These are phyloP conservation scores for Sporothrix phasma DNA, from an alignment of 2,329 filamentous ascomycete genomes.

Conservation along the genomic window DNA sequence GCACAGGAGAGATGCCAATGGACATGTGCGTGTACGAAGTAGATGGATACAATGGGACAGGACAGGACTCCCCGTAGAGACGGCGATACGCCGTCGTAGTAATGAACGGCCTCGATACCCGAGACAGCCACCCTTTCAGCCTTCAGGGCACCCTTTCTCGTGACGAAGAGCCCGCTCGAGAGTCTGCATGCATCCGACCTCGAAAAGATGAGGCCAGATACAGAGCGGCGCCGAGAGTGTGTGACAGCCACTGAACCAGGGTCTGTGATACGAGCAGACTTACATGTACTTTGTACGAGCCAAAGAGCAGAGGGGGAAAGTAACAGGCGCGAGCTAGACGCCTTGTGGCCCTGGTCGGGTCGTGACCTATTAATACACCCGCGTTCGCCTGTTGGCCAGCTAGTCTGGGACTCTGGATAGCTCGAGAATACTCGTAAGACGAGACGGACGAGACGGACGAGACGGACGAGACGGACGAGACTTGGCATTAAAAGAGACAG, in stretches of 20 bases:
- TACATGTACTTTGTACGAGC: no score
- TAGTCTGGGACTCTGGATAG: not conserved
- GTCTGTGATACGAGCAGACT: not conserved
- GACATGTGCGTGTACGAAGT: not conserved
- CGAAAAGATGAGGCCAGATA: not conserved
- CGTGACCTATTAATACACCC: slow-evolving; percentile 4
- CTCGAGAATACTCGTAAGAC: not conserved
- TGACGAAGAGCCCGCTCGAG: not conserved
- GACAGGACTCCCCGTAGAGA: no score
- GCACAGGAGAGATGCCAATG: not conserved
- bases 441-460: no score
- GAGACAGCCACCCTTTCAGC: not conserved
- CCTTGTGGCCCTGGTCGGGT: no score
- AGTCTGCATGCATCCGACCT: not conserved
- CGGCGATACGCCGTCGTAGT: no score
- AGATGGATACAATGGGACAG: not conserved
- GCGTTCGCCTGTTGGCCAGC: not conserved
- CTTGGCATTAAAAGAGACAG: not conserved
- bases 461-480: no score
- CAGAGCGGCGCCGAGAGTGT: no score
- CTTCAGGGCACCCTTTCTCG: not conserved
- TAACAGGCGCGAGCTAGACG: not conserved
- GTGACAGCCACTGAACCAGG: not conserved
- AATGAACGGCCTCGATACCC: not conserved
- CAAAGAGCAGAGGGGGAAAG: not conserved